Conservation (phyloP, 176 grass and related monocot species). For the Hsuehochloa calcarea region DNA sequence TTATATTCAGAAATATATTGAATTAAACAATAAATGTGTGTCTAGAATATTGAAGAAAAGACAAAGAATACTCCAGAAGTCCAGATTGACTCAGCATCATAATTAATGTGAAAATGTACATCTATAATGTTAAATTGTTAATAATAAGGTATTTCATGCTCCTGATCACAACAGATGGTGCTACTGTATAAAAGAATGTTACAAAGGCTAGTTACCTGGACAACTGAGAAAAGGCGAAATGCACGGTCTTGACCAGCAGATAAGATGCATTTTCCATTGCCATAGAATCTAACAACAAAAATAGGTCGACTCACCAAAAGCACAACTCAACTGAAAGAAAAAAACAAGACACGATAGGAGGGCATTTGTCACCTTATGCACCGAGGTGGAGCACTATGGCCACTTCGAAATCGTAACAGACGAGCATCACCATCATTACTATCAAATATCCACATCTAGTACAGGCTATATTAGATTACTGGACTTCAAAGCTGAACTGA, state of each 20-base stretch:
- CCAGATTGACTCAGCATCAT: background rate
- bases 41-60: background rate
- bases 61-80: background rate
- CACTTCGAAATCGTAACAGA: conserved; percentile 92
- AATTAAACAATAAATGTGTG: background rate
- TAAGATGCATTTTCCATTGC: conserved; percentile 86
- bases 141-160: background rate
- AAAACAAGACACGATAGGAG: background rate
- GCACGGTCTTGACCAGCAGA: conserved; percentile 95
- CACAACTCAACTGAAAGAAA: conserved; percentile 16
- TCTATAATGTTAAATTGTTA: background rate
- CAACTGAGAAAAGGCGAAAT: conserved; percentile 95
- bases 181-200: background rate
- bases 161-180: background rate
- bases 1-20: background rate
- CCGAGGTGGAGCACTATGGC: conserved; percentile 91
- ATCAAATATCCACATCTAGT: conserved; percentile 99
- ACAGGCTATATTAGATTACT: conserved; percentile 29
- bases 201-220: conserved; percentile 65
- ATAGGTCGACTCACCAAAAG: conserved; percentile 14
- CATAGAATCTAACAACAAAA: conserved; percentile 74
- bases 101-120: background rate
- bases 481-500: conserved; percentile 1
- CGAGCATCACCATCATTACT: conserved; percentile 86
- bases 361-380: conserved; percentile 66